Percentiles rank a stretch among this genome's conserved stretches.
Evolutionary conservation across 1,284 basidiomycete species (phyloP).

Genomic region (Sporisorium sorghi): DNA sequence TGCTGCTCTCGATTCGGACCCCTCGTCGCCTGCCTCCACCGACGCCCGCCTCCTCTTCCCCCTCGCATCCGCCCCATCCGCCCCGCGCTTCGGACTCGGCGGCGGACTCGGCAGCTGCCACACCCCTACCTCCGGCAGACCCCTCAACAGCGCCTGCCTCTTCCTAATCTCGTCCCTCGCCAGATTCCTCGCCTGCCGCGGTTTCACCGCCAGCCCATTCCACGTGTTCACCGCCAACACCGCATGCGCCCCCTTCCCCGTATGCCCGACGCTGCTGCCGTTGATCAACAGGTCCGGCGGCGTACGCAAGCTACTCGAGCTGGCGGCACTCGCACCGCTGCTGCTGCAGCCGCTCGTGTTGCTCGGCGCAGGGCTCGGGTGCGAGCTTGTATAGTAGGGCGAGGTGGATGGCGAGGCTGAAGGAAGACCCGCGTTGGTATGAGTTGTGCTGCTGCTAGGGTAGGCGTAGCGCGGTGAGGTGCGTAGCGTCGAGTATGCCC

Average conservation of each 20-base stretch:
- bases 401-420: constrained; percentile 21
- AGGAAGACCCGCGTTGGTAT: too few species aligned
- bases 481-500: not conserved
- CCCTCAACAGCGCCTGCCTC: constrained; percentile 15
- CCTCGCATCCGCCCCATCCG: too few species aligned
- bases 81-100: constrained; percentile 21
- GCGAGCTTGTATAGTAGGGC: constrained; percentile 32
- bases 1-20: too few species aligned
- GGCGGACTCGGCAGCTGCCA: constrained; percentile 35
- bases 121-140: not conserved
- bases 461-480: constrained; percentile 2
- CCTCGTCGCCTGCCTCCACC: too few species aligned
- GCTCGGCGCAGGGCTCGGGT: constrained; percentile 25
- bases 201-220: constrained; percentile 32
- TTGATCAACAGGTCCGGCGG: constrained; percentile 59
- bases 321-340: not conserved
- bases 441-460: not conserved
- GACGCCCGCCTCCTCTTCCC: too few species aligned
- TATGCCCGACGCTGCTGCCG: constrained; percentile 23
- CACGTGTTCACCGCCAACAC: constrained; percentile 32
- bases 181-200: constrained; percentile 8
- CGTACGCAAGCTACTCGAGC: constrained; percentile 46
- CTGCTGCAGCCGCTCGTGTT: constrained; percentile 10
- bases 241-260: not conserved
- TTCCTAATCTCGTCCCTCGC: constrained; percentile 16